phyloP scores from a whole-genome alignment of 768 basidiomycete species.

The Phaffia australis region DNA sequence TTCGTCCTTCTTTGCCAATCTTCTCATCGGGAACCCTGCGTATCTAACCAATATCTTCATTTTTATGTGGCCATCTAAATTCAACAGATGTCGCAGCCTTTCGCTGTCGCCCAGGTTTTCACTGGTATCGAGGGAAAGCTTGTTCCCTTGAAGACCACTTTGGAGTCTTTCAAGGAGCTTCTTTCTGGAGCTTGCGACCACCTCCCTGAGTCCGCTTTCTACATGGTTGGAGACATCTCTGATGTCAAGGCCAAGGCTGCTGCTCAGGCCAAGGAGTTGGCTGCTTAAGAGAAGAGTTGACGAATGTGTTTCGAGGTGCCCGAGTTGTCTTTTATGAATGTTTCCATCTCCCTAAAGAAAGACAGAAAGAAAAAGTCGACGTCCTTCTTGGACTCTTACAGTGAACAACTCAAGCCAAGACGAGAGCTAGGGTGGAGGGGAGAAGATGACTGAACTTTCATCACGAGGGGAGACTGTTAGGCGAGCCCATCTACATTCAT shows the following conservation, averaged over 20 bases:
- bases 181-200: conserved; percentile 63
- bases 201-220: conserved; percentile 93
- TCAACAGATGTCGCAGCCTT: conserved; percentile 87
- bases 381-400: no score
- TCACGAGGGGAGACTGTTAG: no score
- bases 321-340: no score
- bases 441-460: no score
- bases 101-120: conserved; percentile 44
- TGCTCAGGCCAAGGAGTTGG: conserved; percentile 91
- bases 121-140: conserved; percentile 98
- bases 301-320: neutral
- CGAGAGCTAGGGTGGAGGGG: no score
- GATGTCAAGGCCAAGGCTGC: conserved; percentile 97
- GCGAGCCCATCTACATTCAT: no score
- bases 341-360: no score
- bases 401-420: no score
- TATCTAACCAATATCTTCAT: neutral
- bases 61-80: conserved; percentile 44
- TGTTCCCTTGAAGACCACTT: conserved; percentile 87
- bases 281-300: conserved; percentile 27
- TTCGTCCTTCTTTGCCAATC: conserved; percentile 5
- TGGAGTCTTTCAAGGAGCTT: conserved; percentile 91
- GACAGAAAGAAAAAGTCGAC: no score
- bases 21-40: neutral
- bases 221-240: conserved; percentile 95